A percentile compares a stretch with the other conserved stretches of the same genome.
Conservation (phyloP, 257 asterid species). For the Scutellaria barbata region DNA sequence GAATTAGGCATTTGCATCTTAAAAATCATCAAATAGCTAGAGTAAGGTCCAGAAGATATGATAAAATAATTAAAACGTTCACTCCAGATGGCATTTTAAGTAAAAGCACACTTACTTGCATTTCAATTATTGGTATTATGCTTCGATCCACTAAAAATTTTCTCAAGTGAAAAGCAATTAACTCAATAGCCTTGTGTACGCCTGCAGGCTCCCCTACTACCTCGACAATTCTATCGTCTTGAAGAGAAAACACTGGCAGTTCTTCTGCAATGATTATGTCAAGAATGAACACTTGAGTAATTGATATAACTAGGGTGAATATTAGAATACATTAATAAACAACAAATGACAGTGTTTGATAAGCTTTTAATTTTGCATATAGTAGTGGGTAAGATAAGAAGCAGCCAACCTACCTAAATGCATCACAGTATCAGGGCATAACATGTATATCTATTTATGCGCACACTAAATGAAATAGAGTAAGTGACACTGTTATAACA, state of each 20-base stretch:
- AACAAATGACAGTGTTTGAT: conserved; percentile 5
- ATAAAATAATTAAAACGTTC: conserved; percentile 15
- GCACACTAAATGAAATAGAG: neutral
- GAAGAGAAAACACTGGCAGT: conserved; percentile 78
- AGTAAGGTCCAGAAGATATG: conserved; percentile 25
- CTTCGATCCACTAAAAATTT: conserved; percentile 89
- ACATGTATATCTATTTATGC: conserved; percentile 5
- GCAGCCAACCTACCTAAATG: neutral
- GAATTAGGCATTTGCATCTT: conserved; percentile 49
- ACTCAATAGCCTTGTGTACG: conserved; percentile 78
- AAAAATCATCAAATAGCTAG: neutral
- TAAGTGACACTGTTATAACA: neutral
- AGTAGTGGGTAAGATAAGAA: conserved; percentile 8
- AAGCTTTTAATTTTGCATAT: conserved; percentile 21
- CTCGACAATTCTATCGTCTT: conserved; percentile 92
- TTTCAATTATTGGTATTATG: conserved; percentile 71
- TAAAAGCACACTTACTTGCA: conserved; percentile 64
- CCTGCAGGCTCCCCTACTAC: conserved; percentile 80
- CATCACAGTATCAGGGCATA: neutral
- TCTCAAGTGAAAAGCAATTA: conserved; percentile 81
- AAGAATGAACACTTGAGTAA: conserved; percentile 29
- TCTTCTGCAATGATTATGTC: conserved; percentile 63
- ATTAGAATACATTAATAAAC: neutral
- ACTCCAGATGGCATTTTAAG: conserved; percentile 8
- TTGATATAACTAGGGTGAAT: conserved; percentile 25